These are phyloP conservation scores for Rhodofomes roseus DNA, from an alignment of 1,284 basidiomycete genomes.

Conservation along the genomic window DNA sequence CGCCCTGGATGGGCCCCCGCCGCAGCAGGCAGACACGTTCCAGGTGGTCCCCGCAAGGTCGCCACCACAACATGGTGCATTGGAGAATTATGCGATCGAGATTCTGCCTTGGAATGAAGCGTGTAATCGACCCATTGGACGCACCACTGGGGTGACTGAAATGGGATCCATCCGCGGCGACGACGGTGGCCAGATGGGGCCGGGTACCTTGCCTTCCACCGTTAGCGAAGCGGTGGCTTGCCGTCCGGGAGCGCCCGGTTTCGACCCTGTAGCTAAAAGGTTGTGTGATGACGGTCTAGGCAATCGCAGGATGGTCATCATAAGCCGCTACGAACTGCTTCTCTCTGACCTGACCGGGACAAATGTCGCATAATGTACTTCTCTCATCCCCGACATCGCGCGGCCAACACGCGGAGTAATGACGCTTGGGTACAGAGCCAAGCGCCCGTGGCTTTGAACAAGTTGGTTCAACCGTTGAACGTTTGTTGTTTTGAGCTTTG, in stretches of 20 bases:
- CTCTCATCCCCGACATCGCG: not conserved
- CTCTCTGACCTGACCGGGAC: not conserved
- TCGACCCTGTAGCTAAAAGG: not conserved
- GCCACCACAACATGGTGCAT: not conserved
- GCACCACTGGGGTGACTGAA: not conserved
- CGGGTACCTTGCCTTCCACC: not conserved
- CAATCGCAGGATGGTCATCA: not conserved
- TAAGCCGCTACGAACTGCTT: not conserved
- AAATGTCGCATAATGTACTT: not conserved
- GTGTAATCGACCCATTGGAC: not conserved
- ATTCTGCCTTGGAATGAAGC: not conserved
- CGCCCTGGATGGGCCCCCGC: not conserved
- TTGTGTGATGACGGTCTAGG: not conserved
- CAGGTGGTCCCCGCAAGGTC: not conserved
- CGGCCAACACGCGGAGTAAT: not conserved
- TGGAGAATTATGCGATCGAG: not conserved
- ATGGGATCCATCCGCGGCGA: not conserved
- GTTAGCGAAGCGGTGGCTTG: not conserved
- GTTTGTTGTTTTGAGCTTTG: too few species aligned
- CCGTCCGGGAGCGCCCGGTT: not conserved
- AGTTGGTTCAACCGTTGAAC: too few species aligned
- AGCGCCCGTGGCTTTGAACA: not conserved
- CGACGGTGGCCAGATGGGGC: not conserved
- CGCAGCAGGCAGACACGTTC: constrained; percentile 1
- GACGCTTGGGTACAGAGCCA: not conserved